Evolutionary conservation across 2,329 filamentous ascomycete genomes (phyloP), one percentile per base, ranked within the genome.

Genomic region (Fusarium oxysporum): DNA sequence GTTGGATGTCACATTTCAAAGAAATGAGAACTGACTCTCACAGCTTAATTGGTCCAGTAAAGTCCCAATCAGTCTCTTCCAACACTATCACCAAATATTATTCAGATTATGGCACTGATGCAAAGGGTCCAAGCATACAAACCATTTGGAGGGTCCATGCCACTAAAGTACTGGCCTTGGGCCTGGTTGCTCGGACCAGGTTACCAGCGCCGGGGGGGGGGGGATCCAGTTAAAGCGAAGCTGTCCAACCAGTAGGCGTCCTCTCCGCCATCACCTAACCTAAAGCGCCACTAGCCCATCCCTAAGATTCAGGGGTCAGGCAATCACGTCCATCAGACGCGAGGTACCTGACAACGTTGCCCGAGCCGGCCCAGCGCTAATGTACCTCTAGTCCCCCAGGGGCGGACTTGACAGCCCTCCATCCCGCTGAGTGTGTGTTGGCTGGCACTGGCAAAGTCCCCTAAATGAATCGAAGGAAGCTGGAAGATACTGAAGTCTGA

Each of bases 381-480:
- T 74, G 71, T 74, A 62, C 61, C 33, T 57, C 37, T 60, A 62
- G 71, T 30, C 41, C 17, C 51, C 48, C 35, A 45, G 72, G 65
- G 74, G 60, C 62, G 72, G 74, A 70, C 74, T 67, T 76, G 74
- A 77, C 74, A 76, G 73, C 67, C 75, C 56, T 57, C 70, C 58
- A 61, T 72, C 51, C 71, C 62, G 40, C 60, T 65, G 63, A 65
- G 30, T 41, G 56, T 48, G 41, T 62, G 35, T 54, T 54, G 50
- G 50, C 7, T 47, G 30, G 38, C 40, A 9, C 40, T 57, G 54
- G 40, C 55, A 48, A 25, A 17, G 44, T 43, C 66, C 62, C 57
- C 57, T 56, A 61, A 61, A 47, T 73, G 58, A 68, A 72, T 69
- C 47, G 60, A 72, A 72, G 60, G 68, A 72, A 61, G 64, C 57